These are phyloP conservation scores for Salvia sclarea DNA, from an alignment of 305 asterid genomes.

Conservation along the genomic window DNA sequence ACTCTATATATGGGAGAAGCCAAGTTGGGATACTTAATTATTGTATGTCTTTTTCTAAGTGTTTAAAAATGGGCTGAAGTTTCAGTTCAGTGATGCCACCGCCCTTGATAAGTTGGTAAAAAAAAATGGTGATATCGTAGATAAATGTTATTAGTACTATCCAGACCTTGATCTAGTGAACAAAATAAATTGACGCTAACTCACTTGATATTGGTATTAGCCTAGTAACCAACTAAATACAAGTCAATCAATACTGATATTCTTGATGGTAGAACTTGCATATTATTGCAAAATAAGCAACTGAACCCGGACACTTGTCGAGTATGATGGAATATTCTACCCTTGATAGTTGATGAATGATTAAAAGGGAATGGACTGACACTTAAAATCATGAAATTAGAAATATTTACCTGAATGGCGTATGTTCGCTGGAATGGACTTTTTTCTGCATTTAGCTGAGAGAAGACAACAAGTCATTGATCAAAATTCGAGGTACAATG, in stretches of 20 bases:
- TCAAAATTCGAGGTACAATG: conserved; percentile 12
- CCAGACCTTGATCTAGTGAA: conserved; percentile 3
- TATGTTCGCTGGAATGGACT: conserved; percentile 67
- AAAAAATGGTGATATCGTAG: neutral
- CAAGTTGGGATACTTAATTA: conserved; percentile 6
- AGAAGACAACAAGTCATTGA: conserved; percentile 26
- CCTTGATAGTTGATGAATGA: conserved; percentile 14
- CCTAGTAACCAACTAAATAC: conserved; percentile 5
- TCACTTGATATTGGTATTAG: conserved; percentile 15
- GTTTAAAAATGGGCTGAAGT: neutral
- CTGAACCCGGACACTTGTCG: neutral
- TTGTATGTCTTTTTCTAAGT: neutral
- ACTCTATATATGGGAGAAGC: conserved; percentile 12
- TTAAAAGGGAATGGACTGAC: conserved; percentile 5
- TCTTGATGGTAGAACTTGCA: neutral
- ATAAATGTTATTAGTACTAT: neutral
- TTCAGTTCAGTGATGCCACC: neutral
- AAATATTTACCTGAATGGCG: conserved; percentile 47
- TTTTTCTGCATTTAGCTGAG: conserved; percentile 60
- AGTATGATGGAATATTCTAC: conserved; percentile 1
- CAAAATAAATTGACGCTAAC: conserved; percentile 4
- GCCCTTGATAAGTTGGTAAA: conserved; percentile 7
- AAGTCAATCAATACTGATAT: neutral
- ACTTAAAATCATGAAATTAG: neutral
- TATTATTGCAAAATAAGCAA: conserved; percentile 5